Conservation (phyloP, 1,284 basidiomycete genomes). For the Ganoderma lucidum region DNA sequence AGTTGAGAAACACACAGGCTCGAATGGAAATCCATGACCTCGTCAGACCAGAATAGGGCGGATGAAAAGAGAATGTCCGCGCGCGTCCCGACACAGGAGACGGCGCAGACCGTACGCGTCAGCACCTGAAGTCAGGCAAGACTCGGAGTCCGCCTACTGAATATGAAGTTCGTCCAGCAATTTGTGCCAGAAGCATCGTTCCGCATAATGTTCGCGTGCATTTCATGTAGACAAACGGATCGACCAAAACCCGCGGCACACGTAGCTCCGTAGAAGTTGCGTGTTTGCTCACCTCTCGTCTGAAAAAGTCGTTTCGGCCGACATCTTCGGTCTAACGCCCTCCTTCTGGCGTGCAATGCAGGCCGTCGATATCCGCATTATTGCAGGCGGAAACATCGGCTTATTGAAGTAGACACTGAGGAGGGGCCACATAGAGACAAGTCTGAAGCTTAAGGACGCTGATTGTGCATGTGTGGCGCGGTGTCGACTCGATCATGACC, state of each 20-base stretch:
- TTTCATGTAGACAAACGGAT: too few species aligned
- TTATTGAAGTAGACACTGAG: not conserved
- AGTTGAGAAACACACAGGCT: not conserved
- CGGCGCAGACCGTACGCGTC: too few species aligned
- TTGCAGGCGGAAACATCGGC: not conserved
- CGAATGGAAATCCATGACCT: not conserved
- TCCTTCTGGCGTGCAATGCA: too few species aligned
- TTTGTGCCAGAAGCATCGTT: not conserved
- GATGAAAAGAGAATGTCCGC: too few species aligned
- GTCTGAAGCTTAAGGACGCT: not conserved
- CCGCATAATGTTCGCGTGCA: too few species aligned
- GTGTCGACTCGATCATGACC: slow-evolving; percentile 1
- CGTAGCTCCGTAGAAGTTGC: too few species aligned
- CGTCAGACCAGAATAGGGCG: not conserved
- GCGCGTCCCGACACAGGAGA: too few species aligned
- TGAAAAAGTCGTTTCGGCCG: too few species aligned
- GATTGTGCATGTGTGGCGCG: slow-evolving; percentile 1
- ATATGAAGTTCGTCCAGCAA: not conserved
- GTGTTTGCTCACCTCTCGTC: too few species aligned
- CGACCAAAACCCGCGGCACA: too few species aligned
- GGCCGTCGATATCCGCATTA: too few species aligned
- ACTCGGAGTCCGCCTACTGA: not conserved
- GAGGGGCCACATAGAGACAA: not conserved
- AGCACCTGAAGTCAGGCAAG: not conserved
- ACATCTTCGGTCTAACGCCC: too few species aligned